phyloP scores from a whole-genome alignment of 345 rosid genomes.

The Arabidopsis arenosa region DNA sequence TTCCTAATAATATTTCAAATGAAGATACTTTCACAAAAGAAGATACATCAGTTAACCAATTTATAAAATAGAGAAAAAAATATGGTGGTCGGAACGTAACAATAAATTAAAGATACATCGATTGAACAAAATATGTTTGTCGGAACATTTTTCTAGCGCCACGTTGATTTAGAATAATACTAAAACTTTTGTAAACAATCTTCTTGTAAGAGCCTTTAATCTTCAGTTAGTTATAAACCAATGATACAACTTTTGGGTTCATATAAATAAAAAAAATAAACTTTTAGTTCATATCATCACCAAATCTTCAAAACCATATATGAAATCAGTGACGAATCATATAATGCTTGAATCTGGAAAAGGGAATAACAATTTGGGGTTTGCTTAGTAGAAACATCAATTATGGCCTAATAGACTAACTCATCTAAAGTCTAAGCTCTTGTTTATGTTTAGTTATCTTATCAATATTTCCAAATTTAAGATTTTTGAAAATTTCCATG shows the following conservation, averaged over 20 bases:
- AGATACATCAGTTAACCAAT: background rate
- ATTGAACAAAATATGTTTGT: background rate
- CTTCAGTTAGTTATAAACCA: background rate
- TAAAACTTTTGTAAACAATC: too few species aligned
- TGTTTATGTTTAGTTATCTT: background rate
- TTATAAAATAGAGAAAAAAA: background rate
- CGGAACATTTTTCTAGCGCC: background rate
- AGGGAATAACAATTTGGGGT: background rate
- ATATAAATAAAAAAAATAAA: too few species aligned
- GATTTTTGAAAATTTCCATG: background rate
- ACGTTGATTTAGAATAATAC: background rate
- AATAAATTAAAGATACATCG: background rate
- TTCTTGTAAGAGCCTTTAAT: background rate
- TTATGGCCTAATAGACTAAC: background rate
- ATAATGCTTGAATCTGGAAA: background rate
- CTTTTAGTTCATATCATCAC: background rate
- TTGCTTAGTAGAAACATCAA: conserved; percentile 11
- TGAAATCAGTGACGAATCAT: background rate
- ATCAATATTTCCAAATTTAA: background rate
- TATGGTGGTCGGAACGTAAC: background rate
- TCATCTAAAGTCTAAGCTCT: background rate
- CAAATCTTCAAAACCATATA: background rate
- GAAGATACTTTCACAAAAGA: background rate
- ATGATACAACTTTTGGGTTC: background rate
- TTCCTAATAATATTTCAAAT: background rate